A percentile compares a stretch with the other conserved stretches of the same genome.
Conservation (phyloP, 805 yeast genomes). For the Ascoidea rubescens region DNA sequence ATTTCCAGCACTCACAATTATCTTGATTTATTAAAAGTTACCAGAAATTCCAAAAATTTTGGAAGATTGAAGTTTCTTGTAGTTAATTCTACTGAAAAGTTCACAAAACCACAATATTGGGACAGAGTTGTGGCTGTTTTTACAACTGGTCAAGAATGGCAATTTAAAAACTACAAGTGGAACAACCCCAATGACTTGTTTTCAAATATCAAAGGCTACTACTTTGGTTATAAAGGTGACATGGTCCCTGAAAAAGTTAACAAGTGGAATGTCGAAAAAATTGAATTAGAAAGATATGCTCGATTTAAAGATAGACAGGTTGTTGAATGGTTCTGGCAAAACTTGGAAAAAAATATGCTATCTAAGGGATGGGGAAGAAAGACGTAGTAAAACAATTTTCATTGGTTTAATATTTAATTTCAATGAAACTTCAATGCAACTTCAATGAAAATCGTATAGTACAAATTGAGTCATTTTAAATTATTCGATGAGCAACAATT, state of each 20-base stretch:
- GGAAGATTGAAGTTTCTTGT: conserved; percentile 58
- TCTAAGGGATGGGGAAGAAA: conserved; percentile 35
- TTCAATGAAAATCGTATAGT: too few relatives aligned
- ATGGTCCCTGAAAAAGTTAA: conserved; percentile 58
- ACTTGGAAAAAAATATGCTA: conserved; percentile 59
- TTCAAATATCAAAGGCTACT: conserved; percentile 75
- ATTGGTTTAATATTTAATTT: too few relatives aligned
- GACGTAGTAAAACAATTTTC: neutral
- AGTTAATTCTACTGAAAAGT: conserved; percentile 78
- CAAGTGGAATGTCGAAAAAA: conserved; percentile 80
- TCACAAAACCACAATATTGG: conserved; percentile 94
- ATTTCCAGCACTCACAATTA: conserved; percentile 19
- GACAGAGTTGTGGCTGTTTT: conserved; percentile 90
- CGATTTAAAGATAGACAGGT: conserved; percentile 85
- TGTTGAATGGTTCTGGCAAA: conserved; percentile 74
- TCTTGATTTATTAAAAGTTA: conserved; percentile 31
- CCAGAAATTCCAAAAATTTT: conserved; percentile 41
- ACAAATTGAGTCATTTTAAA: too few relatives aligned
- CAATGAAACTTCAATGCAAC: neutral
- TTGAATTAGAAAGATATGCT: conserved; percentile 66
- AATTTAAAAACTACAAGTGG: conserved; percentile 78
- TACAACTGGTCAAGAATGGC: conserved; percentile 98
- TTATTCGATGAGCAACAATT: too few relatives aligned
- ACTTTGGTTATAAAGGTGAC: conserved; percentile 65
- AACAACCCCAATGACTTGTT: conserved; percentile 68